Evolutionary conservation across 345 rosid genomes (phyloP), one percentile per base, ranked within the genome.

Genomic region (Eucalyptus regnans): DNA sequence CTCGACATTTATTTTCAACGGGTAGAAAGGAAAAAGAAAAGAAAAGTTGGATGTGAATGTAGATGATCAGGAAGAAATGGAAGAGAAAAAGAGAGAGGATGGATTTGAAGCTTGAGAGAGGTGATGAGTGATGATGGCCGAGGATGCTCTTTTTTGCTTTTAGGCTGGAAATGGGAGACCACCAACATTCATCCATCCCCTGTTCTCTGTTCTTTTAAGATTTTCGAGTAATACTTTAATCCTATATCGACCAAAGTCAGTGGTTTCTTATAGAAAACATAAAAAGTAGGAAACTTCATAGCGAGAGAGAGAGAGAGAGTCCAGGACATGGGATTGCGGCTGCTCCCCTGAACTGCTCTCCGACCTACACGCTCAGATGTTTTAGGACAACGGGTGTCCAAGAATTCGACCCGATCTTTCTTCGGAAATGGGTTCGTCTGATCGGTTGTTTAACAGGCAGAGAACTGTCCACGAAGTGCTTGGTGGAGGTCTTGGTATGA

Each of bases 401-500:
- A 41, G 48, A 25, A 41, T 84, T 41, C 86, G 76, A 88, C 89
- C 89, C 60, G 88, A 88, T 89, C 90, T 58, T 58, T 92, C 52
- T 31, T 81, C 68, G 87, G 37, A 88, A 91, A 98, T 97, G 99
- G 96, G 92, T 89, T 92, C 96, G 31, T 88, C 93, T 12, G 91
- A 91, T 89, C 95, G 93, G 71, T 88, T 96, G 94, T 96, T 96
- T 88, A 92, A 92, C 87, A 90, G 99, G 93, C 94, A 95, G 48
- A 94, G 89, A 90, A 95, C 92, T 87, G 86, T 97, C 88, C 97
- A 96, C 91, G 95, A 97, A 92, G 92, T 97, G 91, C 94, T 98
- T 18, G 99, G 99, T 85, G 97, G 97, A 62, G 96, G 97, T 88
- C 91, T 94, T 89, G 93, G 99, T 98, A 89, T 92, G 95, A 90